Conservation (phyloP, 768 basidiomycete species). For the Xerocomus potaroensis region DNA sequence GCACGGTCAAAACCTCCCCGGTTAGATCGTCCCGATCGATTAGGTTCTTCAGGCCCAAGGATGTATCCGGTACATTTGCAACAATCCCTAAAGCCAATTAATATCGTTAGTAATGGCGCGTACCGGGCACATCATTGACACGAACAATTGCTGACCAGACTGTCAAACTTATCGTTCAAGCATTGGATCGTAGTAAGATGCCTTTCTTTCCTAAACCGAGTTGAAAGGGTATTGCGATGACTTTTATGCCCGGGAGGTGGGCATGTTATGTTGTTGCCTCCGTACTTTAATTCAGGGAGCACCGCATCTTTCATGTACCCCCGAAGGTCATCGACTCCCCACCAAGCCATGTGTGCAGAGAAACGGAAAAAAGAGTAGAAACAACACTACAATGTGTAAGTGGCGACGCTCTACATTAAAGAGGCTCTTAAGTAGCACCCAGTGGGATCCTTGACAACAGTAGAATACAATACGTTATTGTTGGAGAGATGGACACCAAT, state of each 20-base stretch:
- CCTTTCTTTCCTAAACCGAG: constrained; percentile 29
- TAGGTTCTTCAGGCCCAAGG: constrained; percentile 21
- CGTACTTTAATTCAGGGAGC: constrained; percentile 30
- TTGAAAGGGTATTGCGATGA: constrained; percentile 32
- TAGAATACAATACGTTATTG: constrained; percentile 19
- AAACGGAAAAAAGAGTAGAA: background rate
- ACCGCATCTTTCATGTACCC: constrained; percentile 33
- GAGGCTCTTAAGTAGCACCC: constrained; percentile 16
- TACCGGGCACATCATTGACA: background rate
- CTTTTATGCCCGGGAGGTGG: constrained; percentile 32
- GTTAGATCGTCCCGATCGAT: constrained; percentile 23
- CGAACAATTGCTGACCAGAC: constrained; percentile 28
- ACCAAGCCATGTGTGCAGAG: constrained; percentile 21
- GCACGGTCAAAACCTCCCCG: constrained; percentile 30
- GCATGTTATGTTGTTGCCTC: constrained; percentile 12
- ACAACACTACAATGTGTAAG: background rate
- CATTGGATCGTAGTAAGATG: constrained; percentile 30
- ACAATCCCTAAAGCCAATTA: constrained; percentile 19
- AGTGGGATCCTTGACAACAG: constrained; percentile 18
- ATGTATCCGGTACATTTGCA: constrained; percentile 26
- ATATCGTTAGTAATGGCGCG: constrained; percentile 3
- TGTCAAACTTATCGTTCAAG: constrained; percentile 26
- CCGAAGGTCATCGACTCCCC: constrained; percentile 31
- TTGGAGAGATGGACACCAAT: background rate
- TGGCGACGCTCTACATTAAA: background rate